Conservation (phyloP, 2,329 filamentous ascomycete genomes). For the Colletotrichum falcatum region DNA sequence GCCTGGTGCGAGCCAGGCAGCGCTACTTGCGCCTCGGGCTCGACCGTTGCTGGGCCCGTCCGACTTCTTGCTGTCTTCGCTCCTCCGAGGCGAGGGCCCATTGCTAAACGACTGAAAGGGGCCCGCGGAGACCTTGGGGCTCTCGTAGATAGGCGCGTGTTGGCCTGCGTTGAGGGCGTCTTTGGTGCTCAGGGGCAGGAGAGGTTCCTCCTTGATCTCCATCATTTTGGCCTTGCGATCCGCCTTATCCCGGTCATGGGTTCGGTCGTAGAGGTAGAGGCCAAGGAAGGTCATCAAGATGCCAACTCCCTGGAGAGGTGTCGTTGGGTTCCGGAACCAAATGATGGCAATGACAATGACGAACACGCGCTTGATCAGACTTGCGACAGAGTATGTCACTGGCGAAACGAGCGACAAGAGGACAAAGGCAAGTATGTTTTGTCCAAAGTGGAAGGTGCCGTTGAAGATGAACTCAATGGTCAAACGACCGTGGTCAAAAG, state of each 20-base stretch:
- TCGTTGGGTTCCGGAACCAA: slow-evolving; percentile 95
- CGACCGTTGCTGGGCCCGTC: slow-evolving; percentile 60
- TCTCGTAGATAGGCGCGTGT: slow-evolving; percentile 53
- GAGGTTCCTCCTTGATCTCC: slow-evolving; percentile 60
- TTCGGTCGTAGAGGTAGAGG: slow-evolving; percentile 95
- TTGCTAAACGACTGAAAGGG: slow-evolving; percentile 55
- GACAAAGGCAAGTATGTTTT: slow-evolving; percentile 95
- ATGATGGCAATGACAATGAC: slow-evolving; percentile 95
- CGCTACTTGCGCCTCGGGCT: slow-evolving; percentile 59
- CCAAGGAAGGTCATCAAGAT: slow-evolving; percentile 92
- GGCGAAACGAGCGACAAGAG: slow-evolving; percentile 93
- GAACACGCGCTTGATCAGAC: slow-evolving; percentile 95
- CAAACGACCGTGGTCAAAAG: slow-evolving; percentile 80
- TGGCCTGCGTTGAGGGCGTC: slow-evolving; percentile 49
- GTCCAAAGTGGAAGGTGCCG: slow-evolving; percentile 94
- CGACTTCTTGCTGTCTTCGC: slow-evolving; percentile 67
- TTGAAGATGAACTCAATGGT: slow-evolving; percentile 95
- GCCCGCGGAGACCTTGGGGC: slow-evolving; percentile 46
- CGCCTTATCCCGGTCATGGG: slow-evolving; percentile 86
- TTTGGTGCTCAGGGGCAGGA: slow-evolving; percentile 75
- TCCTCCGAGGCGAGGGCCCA: slow-evolving; percentile 54
- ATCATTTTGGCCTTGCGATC: slow-evolving; percentile 83
- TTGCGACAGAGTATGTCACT: slow-evolving; percentile 96
- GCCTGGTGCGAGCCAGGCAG: slow-evolving; percentile 79
- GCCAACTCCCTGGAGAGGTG: slow-evolving; percentile 82